Evolutionary conservation across 176 grass and related monocot species (phyloP).

Genomic region (Hordeum marinum): DNA sequence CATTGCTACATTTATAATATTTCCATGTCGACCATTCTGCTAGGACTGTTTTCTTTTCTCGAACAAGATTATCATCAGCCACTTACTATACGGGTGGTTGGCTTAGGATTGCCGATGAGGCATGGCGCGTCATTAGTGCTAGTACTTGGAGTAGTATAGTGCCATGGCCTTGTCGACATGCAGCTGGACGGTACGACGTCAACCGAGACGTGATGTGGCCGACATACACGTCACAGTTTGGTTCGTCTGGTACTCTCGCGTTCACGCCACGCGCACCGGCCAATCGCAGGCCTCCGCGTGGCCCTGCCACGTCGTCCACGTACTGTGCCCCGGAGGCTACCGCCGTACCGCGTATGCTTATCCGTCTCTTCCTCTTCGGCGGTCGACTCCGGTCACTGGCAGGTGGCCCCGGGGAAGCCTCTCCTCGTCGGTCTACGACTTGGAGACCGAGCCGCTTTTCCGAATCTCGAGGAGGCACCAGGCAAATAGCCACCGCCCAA

Average conservation of each 20-base stretch:
- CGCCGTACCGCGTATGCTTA: neutral
- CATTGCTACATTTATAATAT: no score
- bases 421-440: neutral
- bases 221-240: neutral
- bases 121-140: neutral
- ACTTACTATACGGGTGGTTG: neutral
- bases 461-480: neutral
- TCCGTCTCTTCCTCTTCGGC: neutral
- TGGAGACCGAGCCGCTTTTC: neutral
- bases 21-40: no score
- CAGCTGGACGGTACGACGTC: constrained; percentile 3
- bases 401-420: neutral
- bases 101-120: neutral
- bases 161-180: neutral
- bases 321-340: neutral
- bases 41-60: neutral
- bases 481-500: neutral
- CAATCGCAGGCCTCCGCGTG: constrained; percentile 5
- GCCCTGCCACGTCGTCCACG: neutral
- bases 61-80: neutral
- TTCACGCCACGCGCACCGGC: constrained; percentile 18
- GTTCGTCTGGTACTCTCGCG: neutral
- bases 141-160: neutral
- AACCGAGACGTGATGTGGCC: neutral
- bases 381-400: neutral